Evolutionary conservation across 2,329 filamentous ascomycete genomes (phyloP).

Genomic region (Exserohilum turcica): DNA sequence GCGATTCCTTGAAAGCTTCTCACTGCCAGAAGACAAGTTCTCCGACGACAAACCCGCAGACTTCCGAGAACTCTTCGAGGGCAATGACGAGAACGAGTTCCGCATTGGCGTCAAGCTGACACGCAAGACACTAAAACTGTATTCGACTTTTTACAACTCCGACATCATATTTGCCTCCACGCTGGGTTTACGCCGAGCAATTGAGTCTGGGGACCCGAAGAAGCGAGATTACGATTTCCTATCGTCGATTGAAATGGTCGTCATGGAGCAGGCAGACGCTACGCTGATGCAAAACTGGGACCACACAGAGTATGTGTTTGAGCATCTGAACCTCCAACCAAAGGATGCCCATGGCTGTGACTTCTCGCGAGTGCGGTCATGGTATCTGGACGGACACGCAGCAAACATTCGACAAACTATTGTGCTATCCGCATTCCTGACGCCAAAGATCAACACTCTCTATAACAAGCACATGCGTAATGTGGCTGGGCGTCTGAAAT

Average conservation of each 20-base stretch:
- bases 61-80: slow-evolving; percentile 86
- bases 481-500: slow-evolving; percentile 76
- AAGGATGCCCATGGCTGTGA: slow-evolving; percentile 90
- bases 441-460: slow-evolving; percentile 83
- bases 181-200: slow-evolving; percentile 85
- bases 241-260: slow-evolving; percentile 86
- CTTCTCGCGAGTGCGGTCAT: slow-evolving; percentile 84
- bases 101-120: slow-evolving; percentile 96
- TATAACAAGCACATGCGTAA: slow-evolving; percentile 79
- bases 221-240: slow-evolving; percentile 87
- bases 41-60: slow-evolving; percentile 79
- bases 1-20: slow-evolving; percentile 84
- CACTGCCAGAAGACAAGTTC: slow-evolving; percentile 70
- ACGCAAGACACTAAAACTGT: slow-evolving; percentile 92
- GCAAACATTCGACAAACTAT: slow-evolving; percentile 84
- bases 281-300: slow-evolving; percentile 99
- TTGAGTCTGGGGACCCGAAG: slow-evolving; percentile 72
- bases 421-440: slow-evolving; percentile 79
- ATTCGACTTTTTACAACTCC: slow-evolving; percentile 92
- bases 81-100: slow-evolving; percentile 98
- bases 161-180: slow-evolving; percentile 94
- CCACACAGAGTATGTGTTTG: slow-evolving; percentile 88
- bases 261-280: slow-evolving; percentile 91
- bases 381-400: slow-evolving; percentile 91
- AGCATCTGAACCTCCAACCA: slow-evolving; percentile 88